phyloP scores from a whole-genome alignment of 495 filamentous ascomycete genomes.

The Aspergillus mulundensis region DNA sequence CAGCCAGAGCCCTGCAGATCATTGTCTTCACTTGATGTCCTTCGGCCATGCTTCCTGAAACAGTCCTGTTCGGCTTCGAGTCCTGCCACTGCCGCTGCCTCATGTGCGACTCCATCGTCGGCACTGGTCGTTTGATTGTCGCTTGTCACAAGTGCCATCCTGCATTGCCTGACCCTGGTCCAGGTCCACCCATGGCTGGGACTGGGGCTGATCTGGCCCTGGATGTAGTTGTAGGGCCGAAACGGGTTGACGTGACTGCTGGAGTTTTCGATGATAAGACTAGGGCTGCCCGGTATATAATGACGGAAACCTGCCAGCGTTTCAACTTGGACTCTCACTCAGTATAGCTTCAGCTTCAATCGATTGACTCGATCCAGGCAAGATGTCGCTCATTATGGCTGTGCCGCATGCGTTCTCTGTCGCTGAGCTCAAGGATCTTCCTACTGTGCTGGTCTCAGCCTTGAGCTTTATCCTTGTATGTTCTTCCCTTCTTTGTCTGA shows the following conservation, averaged over 20 bases:
- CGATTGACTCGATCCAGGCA: neutral
- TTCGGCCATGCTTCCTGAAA: neutral
- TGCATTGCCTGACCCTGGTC: neutral
- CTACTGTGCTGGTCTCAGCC: constrained; percentile 11
- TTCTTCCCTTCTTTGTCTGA: neutral
- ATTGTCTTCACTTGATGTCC: neutral
- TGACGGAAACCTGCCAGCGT: neutral
- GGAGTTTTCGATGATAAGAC: no score
- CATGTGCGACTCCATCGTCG: neutral
- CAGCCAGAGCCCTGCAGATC: neutral
- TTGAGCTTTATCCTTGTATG: constrained; percentile 18
- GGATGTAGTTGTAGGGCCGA: neutral
- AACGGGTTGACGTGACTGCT: neutral
- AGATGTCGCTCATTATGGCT: constrained; percentile 15
- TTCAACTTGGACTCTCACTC: no score
- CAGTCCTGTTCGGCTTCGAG: neutral
- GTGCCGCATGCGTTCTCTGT: constrained; percentile 15
- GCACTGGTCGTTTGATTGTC: neutral
- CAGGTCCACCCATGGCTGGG: neutral
- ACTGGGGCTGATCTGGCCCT: neutral
- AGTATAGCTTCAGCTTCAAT: no score
- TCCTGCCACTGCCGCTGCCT: neutral
- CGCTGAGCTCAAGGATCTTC: neutral
- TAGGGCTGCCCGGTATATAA: neutral
- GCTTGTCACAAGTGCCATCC: neutral